phyloP scores from a whole-genome alignment of 176 grass and related monocot genomes.

The Eremochloa ophiuroides region DNA sequence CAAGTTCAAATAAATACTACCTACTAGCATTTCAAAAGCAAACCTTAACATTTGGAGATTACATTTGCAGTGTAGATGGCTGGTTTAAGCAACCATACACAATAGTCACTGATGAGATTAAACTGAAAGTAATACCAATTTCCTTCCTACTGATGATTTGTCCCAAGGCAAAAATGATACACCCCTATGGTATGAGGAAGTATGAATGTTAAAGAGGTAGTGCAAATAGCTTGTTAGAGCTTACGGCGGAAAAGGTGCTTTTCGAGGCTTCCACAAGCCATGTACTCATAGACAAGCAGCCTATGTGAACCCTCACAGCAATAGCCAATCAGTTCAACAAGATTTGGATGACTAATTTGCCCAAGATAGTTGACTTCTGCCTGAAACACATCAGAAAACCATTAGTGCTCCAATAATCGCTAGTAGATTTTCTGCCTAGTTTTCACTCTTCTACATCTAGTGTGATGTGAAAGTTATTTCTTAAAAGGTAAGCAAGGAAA shows the following conservation, averaged over 20 bases:
- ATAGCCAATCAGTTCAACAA: slow-evolving; percentile 94
- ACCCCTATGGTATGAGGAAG: background rate
- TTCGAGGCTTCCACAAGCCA: slow-evolving; percentile 94
- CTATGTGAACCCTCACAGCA: slow-evolving; percentile 91
- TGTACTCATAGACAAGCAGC: slow-evolving; percentile 92
- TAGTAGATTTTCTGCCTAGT: slow-evolving; percentile 1
- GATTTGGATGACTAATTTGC: slow-evolving; percentile 89
- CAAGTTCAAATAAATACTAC: background rate
- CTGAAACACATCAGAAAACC: slow-evolving; percentile 45
- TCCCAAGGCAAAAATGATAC: background rate
- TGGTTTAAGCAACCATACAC: background rate
- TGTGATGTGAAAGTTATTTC: background rate
- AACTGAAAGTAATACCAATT: background rate
- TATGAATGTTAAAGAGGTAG: background rate
- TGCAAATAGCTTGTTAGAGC: slow-evolving; percentile 8
- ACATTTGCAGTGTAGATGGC: background rate
- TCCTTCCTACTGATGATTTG: background rate
- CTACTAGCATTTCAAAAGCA: background rate
- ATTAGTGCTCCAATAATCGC: slow-evolving; percentile 17
- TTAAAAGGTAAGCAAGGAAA: slow-evolving; percentile 8
- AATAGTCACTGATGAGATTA: background rate
- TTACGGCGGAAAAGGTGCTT: slow-evolving; percentile 93
- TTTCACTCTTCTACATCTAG: background rate
- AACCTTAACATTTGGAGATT: background rate
- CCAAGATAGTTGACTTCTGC: slow-evolving; percentile 98